A percentile compares a stretch with the other conserved stretches of the same genome.
Evolutionary conservation across 495 filamentous ascomycete genomes (phyloP).

Genomic region (Sordaria brevicollis): DNA sequence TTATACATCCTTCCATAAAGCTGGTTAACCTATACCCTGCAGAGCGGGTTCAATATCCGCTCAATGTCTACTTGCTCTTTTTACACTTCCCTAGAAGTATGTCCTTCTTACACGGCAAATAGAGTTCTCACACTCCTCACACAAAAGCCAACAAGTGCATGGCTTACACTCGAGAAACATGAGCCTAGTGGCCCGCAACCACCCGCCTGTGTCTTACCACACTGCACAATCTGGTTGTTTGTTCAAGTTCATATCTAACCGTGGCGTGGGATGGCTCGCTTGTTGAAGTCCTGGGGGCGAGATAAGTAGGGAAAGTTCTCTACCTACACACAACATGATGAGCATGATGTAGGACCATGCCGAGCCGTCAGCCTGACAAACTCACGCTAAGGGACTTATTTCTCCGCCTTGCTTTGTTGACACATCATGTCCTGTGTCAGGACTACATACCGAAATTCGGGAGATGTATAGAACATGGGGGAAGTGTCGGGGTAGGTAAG

Average conservation of each 20-base stretch:
- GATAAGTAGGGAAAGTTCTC: neutral
- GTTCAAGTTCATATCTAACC: neutral
- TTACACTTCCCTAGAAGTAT: neutral
- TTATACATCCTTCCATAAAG: neutral
- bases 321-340: neutral
- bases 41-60: neutral
- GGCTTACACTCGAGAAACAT: neutral
- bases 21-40: neutral
- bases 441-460: neutral
- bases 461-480: neutral
- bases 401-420: neutral
- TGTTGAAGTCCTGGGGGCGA: neutral
- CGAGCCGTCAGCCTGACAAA: neutral
- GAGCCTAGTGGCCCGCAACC: neutral
- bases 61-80: neutral
- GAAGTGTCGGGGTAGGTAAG: neutral
- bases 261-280: neutral
- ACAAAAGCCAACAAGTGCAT: neutral
- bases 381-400: neutral
- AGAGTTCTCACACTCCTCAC: neutral
- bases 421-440: neutral
- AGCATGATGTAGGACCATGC: neutral
- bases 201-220: neutral
- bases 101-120: neutral
- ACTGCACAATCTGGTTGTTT: neutral